These are phyloP conservation scores for Aureobasidium sp. DNA, from an alignment of 2,329 filamentous ascomycete species.

Conservation along the genomic window DNA sequence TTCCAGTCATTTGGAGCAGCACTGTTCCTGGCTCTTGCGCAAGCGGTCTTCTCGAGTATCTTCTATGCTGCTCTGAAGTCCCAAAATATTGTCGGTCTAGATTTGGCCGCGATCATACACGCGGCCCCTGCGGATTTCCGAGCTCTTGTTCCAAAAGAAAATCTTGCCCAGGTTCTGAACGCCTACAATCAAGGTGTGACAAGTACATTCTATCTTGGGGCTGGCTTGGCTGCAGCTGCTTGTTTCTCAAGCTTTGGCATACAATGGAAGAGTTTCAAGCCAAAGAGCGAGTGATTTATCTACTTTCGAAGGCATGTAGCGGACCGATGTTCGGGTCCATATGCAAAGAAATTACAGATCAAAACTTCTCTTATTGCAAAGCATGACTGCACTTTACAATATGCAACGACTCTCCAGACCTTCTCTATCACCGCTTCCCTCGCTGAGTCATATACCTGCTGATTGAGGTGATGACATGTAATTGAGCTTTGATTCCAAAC, in stretches of 20 bases:
- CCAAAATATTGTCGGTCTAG: neutral
- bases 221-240: neutral
- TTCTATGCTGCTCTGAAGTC: neutral
- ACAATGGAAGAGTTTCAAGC: slow-evolving; percentile 11
- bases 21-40: neutral
- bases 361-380: no score
- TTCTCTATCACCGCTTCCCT: no score
- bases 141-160: neutral
- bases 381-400: no score
- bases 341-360: no score
- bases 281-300: neutral
- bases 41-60: neutral
- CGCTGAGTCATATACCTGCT: no score
- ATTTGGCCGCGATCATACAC: neutral
- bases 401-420: no score
- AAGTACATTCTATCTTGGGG: slow-evolving; percentile 5
- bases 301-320: neutral
- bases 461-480: no score
- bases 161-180: neutral
- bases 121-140: neutral
- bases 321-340: no score
- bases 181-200: slow-evolving; percentile 5
- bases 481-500: no score
- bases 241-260: neutral
- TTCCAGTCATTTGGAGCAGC: slow-evolving; percentile 8